Evolutionary conservation across 106 monocot genomes (phyloP).

Genomic region (Agapanthus africanus): DNA sequence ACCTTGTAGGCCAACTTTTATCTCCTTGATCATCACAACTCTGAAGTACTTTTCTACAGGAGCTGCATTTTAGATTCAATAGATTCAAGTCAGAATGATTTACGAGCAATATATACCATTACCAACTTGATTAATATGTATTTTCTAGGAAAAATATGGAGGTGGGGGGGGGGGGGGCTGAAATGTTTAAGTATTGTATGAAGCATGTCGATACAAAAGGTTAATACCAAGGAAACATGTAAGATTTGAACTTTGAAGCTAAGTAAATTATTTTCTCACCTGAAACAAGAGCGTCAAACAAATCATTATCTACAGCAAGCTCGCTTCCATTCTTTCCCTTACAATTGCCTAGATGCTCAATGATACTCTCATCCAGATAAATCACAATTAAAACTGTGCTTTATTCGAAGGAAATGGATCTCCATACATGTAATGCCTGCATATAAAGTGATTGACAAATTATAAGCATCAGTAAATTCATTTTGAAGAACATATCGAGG

Average conservation of each 20-base stretch:
- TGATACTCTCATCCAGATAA: conserved; percentile 51
- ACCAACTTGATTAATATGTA: too few relatives aligned
- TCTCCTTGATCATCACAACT: conserved; percentile 87
- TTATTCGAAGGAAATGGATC: conserved; percentile 90
- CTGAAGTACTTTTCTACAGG: conserved; percentile 59
- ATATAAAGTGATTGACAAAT: neutral
- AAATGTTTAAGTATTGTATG: too few relatives aligned
- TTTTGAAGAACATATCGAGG: too few relatives aligned
- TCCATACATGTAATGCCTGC: conserved; percentile 82
- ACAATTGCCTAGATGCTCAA: conserved; percentile 37
- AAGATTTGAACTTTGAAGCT: too few relatives aligned
- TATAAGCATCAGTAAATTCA: too few relatives aligned
- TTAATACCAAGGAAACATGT: too few relatives aligned
- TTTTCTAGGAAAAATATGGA: too few relatives aligned
- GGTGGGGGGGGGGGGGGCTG: too few relatives aligned
- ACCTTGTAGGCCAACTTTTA: conserved; percentile 66
- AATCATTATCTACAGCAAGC: conserved; percentile 49
- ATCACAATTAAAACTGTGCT: conserved; percentile 74
- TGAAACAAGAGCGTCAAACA: conserved; percentile 67
- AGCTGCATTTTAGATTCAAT: conserved; percentile 29
- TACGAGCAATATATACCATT: too few relatives aligned
- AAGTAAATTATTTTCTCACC: conserved; percentile 29
- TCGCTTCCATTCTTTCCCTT: conserved; percentile 51
- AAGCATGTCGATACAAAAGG: too few relatives aligned
- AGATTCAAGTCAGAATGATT: too few relatives aligned